Evolutionary conservation across 352 stramenopile species (phyloP).

Genomic region (Phytophthora cryptogea): DNA sequence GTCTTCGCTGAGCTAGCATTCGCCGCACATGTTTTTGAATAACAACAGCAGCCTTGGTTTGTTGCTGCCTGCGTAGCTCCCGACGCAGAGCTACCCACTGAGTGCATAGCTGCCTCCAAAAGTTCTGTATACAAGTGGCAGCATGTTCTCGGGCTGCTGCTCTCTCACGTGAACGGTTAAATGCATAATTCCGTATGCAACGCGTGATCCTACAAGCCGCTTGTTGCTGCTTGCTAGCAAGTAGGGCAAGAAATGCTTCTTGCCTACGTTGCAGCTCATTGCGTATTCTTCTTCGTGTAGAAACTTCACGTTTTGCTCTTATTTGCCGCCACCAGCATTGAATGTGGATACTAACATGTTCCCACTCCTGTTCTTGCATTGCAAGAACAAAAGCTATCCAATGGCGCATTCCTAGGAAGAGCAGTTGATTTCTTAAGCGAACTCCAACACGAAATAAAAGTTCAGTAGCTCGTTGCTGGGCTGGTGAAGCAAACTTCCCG

Average conservation of each 20-base stretch:
- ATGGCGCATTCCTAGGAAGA: slow-evolving; percentile 47
- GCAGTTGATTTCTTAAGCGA: slow-evolving; percentile 42
- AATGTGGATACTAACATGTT: slow-evolving; percentile 17
- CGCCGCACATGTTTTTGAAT: slow-evolving; percentile 51
- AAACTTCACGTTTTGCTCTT: slow-evolving; percentile 31
- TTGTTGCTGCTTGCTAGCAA: slow-evolving; percentile 52
- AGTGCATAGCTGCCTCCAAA: slow-evolving; percentile 54
- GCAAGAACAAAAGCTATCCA: slow-evolving; percentile 43
- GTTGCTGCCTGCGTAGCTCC: slow-evolving; percentile 41
- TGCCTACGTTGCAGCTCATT: slow-evolving; percentile 54
- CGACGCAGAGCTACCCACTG: slow-evolving; percentile 53
- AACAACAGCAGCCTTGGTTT: slow-evolving; percentile 38
- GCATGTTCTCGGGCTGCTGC: slow-evolving; percentile 22
- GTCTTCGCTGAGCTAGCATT: slow-evolving; percentile 35
- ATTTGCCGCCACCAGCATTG: slow-evolving; percentile 76
- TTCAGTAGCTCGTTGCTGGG: slow-evolving; percentile 57
- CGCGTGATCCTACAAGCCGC: slow-evolving; percentile 52
- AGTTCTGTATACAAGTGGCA: slow-evolving; percentile 45
- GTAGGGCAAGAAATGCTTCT: slow-evolving; percentile 37
- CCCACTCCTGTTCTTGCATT: slow-evolving; percentile 20
- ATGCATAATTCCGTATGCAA: slow-evolving; percentile 35
- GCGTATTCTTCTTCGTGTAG: slow-evolving; percentile 31
- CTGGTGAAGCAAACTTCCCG: slow-evolving; percentile 63
- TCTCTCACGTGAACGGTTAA: slow-evolving; percentile 5
- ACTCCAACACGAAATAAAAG: slow-evolving; percentile 50